Base-by-base conservation (phyloP, 306 rosid genomes). In the Cicer yamashitae region DNA sequence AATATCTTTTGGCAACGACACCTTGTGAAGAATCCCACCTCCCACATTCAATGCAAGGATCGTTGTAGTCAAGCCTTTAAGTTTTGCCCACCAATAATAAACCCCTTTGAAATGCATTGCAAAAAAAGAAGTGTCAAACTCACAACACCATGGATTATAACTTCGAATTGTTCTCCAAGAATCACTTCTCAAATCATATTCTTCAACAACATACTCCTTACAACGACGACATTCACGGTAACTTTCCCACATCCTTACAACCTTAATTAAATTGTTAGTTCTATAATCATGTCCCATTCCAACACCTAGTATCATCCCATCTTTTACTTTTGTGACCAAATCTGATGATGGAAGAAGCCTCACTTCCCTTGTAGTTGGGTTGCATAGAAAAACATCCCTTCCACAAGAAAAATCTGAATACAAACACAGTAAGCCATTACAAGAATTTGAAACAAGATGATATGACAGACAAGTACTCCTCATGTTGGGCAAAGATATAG, bases 271-370 rank as follows among this genome's bases (percentile, higher is more conserved):
- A 70, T 15, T 47, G 6, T 51, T 39, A 15, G 0, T 14, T 37
- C n/a, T 70, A 51, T 14, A 8, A 15, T 50, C 37, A 51, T 70
- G 47, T 51, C 74, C 62, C 48, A 70, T 34, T 70, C 62, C 74
- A 37, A 69, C 74, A n/a, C 62, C 74, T 51, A 70, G 62, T 15
- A 70, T 34, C 74, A 14, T 70, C 0, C 74, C 74, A 70, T 70
- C 74, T 34, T 50, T n/a, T 14, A 70, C 9, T 52, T 37, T 15
- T 38, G 37, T 6, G 10, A 10, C 48, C 48, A 70, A 70, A 51
- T 52, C 2, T 8, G 74, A 70, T 6, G 46, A 18, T 8, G 74
- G 74, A 70, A 70, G 74, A 37, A 51, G 41, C 47, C 60, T 51
- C 0, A 51, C 40, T 6, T 69, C 74, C 13, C 14, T 69, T 6